These are phyloP conservation scores for Rhizoclosmatium sp. DNA, from an alignment of 192 early-diverging fungal genomes.

Conservation along the genomic window DNA sequence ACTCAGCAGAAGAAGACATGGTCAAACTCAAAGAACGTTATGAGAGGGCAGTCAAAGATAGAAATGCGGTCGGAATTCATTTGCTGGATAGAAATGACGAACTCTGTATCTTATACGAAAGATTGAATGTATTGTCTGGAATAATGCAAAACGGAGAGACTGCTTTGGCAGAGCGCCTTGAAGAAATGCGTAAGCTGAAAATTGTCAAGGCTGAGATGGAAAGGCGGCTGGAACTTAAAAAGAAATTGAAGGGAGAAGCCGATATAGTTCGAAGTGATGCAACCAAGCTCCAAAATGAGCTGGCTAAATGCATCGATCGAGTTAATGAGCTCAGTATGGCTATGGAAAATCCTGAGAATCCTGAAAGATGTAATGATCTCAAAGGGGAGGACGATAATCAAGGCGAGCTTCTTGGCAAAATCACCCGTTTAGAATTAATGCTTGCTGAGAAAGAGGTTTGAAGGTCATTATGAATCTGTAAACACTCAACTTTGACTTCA, in stretches of 20 bases:
- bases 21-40: slow-evolving; percentile 54
- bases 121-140: slow-evolving; percentile 56
- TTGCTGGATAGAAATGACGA: slow-evolving; percentile 70
- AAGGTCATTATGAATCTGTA: neutral
- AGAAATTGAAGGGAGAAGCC: slow-evolving; percentile 41
- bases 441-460: slow-evolving; percentile 66
- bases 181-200: slow-evolving; percentile 55
- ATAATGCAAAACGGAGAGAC: slow-evolving; percentile 52
- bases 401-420: slow-evolving; percentile 57
- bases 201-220: slow-evolving; percentile 49
- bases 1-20: slow-evolving; percentile 63
- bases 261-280: slow-evolving; percentile 40
- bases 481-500: slow-evolving; percentile 10
- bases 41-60: slow-evolving; percentile 57
- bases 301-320: slow-evolving; percentile 34
- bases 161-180: slow-evolving; percentile 45
- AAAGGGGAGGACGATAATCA: slow-evolving; percentile 60
- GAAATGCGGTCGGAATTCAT: slow-evolving; percentile 61
- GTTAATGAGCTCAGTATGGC: slow-evolving; percentile 46
- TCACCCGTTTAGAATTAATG: slow-evolving; percentile 56
- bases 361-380: slow-evolving; percentile 55
- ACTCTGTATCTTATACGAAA: slow-evolving; percentile 66
- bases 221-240: slow-evolving; percentile 53
- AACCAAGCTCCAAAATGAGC: slow-evolving; percentile 27
- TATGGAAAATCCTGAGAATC: slow-evolving; percentile 62